Evolutionary conservation across 1,284 basidiomycete species (phyloP), one percentile per base, ranked within the genome.

Genomic region (Leccinum pseudoinsigne): DNA sequence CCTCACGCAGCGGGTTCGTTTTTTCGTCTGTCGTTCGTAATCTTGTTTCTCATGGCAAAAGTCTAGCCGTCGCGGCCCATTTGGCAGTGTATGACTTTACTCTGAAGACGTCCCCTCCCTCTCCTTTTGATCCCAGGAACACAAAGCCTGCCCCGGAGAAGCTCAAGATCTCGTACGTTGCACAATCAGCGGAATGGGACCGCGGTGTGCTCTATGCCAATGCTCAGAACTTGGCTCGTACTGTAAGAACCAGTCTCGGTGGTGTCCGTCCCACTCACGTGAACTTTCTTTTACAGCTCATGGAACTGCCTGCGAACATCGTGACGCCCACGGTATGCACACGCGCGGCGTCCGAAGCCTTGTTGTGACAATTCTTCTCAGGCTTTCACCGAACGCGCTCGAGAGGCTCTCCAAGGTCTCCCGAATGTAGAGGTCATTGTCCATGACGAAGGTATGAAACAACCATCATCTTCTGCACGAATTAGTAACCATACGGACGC

Each of bases 271-370:
- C 45, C 12, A 23, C 55, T 64, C 26, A 64, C 59, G 21, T 45
- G 28, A 60, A 55, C 47, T 28, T 45, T 45, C 58, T 53, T 53
- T 53, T 16, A 59, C 72, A 92, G 86, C 82, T 95, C 58, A 89
- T 86, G 84, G 94, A 96, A 76, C 80, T 92, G 4, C 93, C 94
- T 42, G 92, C 87, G 8, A 95, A 96, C 74, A 85, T 92, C 73
- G 78, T 92, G 77, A 94, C 92, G 1, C 93, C 92, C 8, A 92
- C 89, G 31, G 88, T 86, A 69, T 50, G 79, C 71, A 62, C 6
- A 18, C 28, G 4, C 31, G 4, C 53, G n/a, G 6, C 34, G 21
- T 8, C 21, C 2, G 3, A 14, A n/a, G 31, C 1, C 16, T 38
- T 16, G 5, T 4, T 53, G 3, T 57, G 23, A 67, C 9, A 40